Conservation (phyloP, 2,329 filamentous ascomycete species). For the Penicillium sp. region DNA sequence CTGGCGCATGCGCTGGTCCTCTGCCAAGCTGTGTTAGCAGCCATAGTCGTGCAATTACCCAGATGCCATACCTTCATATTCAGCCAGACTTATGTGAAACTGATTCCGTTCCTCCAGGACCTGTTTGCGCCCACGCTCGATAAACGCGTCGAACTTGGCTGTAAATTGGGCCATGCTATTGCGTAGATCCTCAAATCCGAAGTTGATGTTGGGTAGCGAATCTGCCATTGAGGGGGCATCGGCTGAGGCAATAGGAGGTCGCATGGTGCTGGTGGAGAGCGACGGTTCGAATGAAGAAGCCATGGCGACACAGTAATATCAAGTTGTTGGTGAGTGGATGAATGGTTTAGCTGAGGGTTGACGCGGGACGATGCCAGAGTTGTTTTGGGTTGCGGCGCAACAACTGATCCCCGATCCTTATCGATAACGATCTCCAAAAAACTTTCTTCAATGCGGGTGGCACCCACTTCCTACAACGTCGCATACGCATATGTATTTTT, state of each 20-base stretch:
- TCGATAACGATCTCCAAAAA: constrained; percentile 25
- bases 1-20: constrained; percentile 86
- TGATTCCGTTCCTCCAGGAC: constrained; percentile 91
- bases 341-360: neutral
- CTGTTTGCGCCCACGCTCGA: constrained; percentile 82
- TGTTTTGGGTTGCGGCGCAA: constrained; percentile 33
- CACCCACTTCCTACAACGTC: neutral
- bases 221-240: constrained; percentile 60
- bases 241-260: constrained; percentile 50
- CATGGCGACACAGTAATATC: constrained; percentile 17
- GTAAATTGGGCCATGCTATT: constrained; percentile 94
- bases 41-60: neutral
- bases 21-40: constrained; percentile 45
- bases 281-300: constrained; percentile 56
- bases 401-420: constrained; percentile 17
- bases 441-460: neutral
- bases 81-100: constrained; percentile 84
- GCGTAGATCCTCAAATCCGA: constrained; percentile 92
- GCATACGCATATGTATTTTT: constrained; percentile 5
- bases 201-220: constrained; percentile 80
- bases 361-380: constrained; percentile 1
- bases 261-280: constrained; percentile 52
- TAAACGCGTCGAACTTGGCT: constrained; percentile 84
- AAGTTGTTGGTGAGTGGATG: neutral
- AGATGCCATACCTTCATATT: constrained; percentile 68